phyloP scores from a whole-genome alignment of 1,284 basidiomycete species.

The Schizophyllum amplum region DNA sequence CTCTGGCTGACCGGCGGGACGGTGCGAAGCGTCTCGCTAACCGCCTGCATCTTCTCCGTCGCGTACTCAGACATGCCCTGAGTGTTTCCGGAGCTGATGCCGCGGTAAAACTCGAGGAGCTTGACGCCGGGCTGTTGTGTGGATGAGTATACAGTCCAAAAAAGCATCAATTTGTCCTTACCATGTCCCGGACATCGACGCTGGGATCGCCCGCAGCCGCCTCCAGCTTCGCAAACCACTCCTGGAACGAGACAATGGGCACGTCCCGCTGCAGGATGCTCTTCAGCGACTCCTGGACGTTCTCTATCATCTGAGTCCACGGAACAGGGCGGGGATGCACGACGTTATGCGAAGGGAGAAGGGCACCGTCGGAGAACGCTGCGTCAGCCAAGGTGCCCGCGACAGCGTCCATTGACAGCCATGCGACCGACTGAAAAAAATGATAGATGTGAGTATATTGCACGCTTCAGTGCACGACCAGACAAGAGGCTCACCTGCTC shows the following conservation, averaged over 20 bases:
- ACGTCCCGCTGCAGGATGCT: conserved; percentile 7
- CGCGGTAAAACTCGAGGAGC: conserved; percentile 4
- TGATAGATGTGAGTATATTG: conserved; percentile 3
- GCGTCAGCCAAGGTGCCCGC: conserved; percentile 17
- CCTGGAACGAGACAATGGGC: conserved; percentile 21
- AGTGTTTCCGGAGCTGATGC: background rate
- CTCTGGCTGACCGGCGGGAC: too few relatives aligned
- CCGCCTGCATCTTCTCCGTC: background rate
- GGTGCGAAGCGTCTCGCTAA: too few relatives aligned
- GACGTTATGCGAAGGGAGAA: conserved; percentile 16
- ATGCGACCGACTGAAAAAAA: conserved; percentile 14
- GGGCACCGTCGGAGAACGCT: conserved; percentile 6
- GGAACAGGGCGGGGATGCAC: conserved; percentile 22
- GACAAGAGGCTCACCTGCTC: conserved; percentile 18
- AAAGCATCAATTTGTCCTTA: background rate
- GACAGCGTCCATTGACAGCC: conserved; percentile 20
- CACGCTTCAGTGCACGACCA: background rate
- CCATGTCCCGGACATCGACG: background rate
- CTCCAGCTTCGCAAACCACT: conserved; percentile 24
- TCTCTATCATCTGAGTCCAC: conserved; percentile 17
- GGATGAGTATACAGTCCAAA: background rate
- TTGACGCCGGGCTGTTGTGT: conserved; percentile 3
- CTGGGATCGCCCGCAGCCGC: background rate
- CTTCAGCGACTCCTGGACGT: conserved; percentile 14
- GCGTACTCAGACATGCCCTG: conserved; percentile 1